Base-by-base conservation (phyloP, 352 stramenopile species). In the Globisporangium perplexum region DNA sequence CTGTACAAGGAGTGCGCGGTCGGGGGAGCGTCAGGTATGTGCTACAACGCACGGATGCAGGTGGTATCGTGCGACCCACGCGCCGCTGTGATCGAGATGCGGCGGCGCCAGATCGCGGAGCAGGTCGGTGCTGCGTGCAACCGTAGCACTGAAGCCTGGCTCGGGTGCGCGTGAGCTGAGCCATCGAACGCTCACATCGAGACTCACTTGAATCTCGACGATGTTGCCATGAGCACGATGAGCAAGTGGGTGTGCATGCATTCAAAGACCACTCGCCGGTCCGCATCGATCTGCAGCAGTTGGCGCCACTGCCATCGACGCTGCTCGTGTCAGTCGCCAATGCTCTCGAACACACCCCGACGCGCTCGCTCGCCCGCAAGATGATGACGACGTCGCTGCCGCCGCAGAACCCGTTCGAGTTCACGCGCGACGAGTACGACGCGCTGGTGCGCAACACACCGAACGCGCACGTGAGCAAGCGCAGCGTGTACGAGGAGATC, bases 401-500 rank as follows among this genome's bases (percentile, higher is more conserved):
- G 33, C 73, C 72, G 44, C 62, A 57, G 53, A 89, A 87, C 47
- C 66, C 72, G 55, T 89, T 77, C 66, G 67, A 68, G 41, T 93
- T 93, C 60, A 88, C 75, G 49, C 77, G 79, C 44, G 68, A 72
- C 17, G 79, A 75, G 10, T 93, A 93, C 63, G 71, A 90, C 47
- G 57, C 55, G n/a, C 57, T 86, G 30, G 74, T 89, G 31, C 33
- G 47, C 18, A 59, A 62, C 7, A 69, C 78, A 23, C 59, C 71
- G 26, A 69, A 79, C 44, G 57, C 60, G 10, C 63, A 77, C 10
- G 35, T 82, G 30, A 95, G 82, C 53, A 62, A 74, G 17, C 70
- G 76, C 53, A 93, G 77, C 28, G 81, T 90, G 56, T 97, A 93
- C 75, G 75, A 93, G 56, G 88, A 97, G 58, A 65, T 89, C 22